A percentile compares a stretch with the other conserved stretches of the same genome.
These are phyloP conservation scores for Perkinsus marinus DNA, from an alignment of 169 alveolate genomes.

Conservation along the genomic window DNA sequence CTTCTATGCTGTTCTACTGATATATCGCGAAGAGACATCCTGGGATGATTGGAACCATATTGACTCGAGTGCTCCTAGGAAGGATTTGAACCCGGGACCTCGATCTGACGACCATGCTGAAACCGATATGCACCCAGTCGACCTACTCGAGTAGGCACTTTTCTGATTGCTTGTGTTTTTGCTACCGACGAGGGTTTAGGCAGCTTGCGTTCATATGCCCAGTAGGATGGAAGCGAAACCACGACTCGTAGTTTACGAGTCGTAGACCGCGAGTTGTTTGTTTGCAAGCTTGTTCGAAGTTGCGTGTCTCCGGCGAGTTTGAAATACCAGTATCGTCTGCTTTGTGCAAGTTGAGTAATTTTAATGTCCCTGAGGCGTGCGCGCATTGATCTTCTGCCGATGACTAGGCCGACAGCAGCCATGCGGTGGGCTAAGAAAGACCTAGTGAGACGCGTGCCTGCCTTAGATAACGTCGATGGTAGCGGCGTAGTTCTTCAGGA, in stretches of 20 bases:
- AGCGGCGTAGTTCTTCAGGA: background rate
- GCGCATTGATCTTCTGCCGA: too few relatives aligned
- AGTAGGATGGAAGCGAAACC: too few relatives aligned
- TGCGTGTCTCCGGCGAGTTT: too few relatives aligned
- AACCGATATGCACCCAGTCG: background rate
- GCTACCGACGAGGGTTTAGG: too few relatives aligned
- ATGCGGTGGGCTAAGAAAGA: background rate
- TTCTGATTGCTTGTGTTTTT: background rate
- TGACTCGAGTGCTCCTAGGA: background rate
- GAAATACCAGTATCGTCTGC: too few relatives aligned
- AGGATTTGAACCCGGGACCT: background rate
- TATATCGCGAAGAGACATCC: background rate
- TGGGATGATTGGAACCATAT: background rate
- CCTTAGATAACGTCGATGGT: background rate
- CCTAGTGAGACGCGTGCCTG: background rate
- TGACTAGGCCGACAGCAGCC: background rate
- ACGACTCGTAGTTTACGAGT: too few relatives aligned
- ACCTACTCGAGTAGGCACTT: background rate
- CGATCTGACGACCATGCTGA: background rate
- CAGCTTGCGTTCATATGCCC: too few relatives aligned
- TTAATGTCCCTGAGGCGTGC: too few relatives aligned
- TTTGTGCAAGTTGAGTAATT: too few relatives aligned
- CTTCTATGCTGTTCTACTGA: conserved; percentile 14
- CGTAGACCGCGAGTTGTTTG: too few relatives aligned
- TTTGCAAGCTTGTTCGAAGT: too few relatives aligned